Conservation (phyloP, 306 rosid species). For the Vigna angularis region DNA sequence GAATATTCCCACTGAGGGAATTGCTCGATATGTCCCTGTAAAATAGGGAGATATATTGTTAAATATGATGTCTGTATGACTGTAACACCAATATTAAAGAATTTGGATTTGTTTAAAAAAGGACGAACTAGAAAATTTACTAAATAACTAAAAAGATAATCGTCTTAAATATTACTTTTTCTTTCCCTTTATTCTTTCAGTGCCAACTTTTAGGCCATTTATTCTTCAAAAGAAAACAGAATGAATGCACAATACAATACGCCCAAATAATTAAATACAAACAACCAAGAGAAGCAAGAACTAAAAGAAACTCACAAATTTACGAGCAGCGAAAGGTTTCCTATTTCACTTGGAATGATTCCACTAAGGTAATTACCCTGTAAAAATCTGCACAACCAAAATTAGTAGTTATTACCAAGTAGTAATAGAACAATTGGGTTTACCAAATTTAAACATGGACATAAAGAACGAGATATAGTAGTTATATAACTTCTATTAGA, state of each 20-base stretch:
- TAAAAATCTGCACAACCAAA: constrained; percentile 71
- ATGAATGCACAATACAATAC: constrained; percentile 14
- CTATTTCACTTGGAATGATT: constrained; percentile 78
- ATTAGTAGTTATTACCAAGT: constrained; percentile 39
- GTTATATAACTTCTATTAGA: constrained; percentile 8
- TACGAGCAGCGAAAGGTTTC: constrained; percentile 78
- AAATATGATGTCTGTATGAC: constrained; percentile 12
- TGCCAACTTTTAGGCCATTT: constrained; percentile 6
- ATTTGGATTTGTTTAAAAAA: constrained; percentile 11
- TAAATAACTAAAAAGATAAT: constrained; percentile 26
- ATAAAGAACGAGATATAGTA: constrained; percentile 32
- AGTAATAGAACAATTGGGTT: constrained; percentile 35
- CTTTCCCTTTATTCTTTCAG: constrained; percentile 13
- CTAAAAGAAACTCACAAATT: constrained; percentile 68
- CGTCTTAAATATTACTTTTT: constrained; percentile 22
- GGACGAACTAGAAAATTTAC: not conserved
- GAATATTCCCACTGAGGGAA: constrained; percentile 85
- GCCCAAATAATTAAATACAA: constrained; percentile 31
- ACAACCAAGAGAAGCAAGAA: constrained; percentile 30
- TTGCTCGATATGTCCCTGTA: constrained; percentile 95
- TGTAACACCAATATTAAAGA: constrained; percentile 32
- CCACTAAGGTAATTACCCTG: constrained; percentile 99
- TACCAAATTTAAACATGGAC: constrained; percentile 24
- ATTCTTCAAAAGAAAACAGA: constrained; percentile 36
- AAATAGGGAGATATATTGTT: constrained; percentile 41